Evolutionary conservation across 176 grass and related monocot genomes (phyloP), one percentile per base, ranked within the genome.

Genomic region (Phyllostachys edulis): DNA sequence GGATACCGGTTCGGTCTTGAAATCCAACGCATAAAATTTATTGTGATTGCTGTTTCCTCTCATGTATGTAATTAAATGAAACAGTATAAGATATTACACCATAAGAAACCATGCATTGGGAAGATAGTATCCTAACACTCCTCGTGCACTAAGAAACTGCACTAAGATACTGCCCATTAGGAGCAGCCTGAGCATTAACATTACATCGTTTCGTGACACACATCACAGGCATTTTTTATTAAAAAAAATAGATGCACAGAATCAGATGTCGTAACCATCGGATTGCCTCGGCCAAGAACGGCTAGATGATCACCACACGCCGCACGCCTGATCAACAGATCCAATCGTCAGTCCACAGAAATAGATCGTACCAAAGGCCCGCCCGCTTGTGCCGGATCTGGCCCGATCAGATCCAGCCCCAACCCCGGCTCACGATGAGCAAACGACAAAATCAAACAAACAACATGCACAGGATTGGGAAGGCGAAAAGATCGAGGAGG

Each of bases 381-480:
- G 11, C 12, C 23, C 40, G 45, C n/a, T 41, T 1, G 16, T 9
- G 77, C 83, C 60, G 79, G 78, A 90, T 90, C 79, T 89, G 37
- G 16, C 37, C 20, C 26, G 55, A 66, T 78, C 49, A 57, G 73
- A 90, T 86, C 88, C 77, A 69, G 17, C 32, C 29, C 65, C 56
- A 29, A 47, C 14, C 63, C 42, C 26, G 18, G 14, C 2, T 57
- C 23, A 36, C 40, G 63, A 23, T 34, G 21, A 80, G 63, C 46
- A 55, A 24, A 10, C 55, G 75, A 18, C 39, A 27, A 62, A 47
- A 78, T 38, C 61, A 59, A 44, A 38, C 16, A 15, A 7, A 38
- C 37, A 61, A 46, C 62, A 23, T 21, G 38, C 73, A 10, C 51
- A 7, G 41, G 84, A 51, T 37, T 59, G 20, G 34, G 52, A 38